Base-by-base conservation (phyloP, 2,329 filamentous ascomycete genomes). In the Aspergillus pseudonomiae region DNA sequence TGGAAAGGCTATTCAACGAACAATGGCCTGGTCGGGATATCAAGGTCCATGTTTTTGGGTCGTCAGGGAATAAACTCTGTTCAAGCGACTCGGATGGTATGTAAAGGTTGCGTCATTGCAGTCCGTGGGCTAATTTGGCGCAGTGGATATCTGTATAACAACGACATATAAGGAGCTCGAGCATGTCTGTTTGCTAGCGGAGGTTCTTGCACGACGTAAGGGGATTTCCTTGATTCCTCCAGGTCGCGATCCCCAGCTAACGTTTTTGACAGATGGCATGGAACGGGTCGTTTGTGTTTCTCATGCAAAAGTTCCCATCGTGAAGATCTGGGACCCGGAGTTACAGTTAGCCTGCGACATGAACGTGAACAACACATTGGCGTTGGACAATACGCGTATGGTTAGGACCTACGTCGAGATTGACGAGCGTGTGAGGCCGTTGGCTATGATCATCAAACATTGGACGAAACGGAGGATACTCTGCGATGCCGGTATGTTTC, bases 291-390 rank as follows among this genome's bases (percentile, higher is more conserved):
- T 97, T 28, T 99, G 95, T 76, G 93, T 98, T 59, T 93, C 93
- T 32, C 92, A 91, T 48, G 95, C 95, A 64, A 98, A 97, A 79
- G 95, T 99, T 16, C 94, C 95, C 4, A 99, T 99, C 73, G 95
- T 99, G 70, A 98, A 98, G 82, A 92, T 97, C 61, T 99, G 95
- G 94, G 95, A 99, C 76, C 95, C 95, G 3, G 93, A 97, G 77
- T 83, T 97, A 62, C 84, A 89, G 68, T 84, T 99, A 57, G 91
- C 93, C 19, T 97, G 94, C 77, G 95, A 99, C 76, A 95, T 99
- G 90, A 99, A 99, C 71, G 94, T 99, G 80, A 99, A 99, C 82
- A 99, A 98, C 73, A 95, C 94, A 0, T 80, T 96, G 59, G 95
- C 95, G 4, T 83, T 99, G 65, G 94, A 98, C 78, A 99, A 99